These are phyloP conservation scores for Dictyostelium firmibasis DNA, from an alignment of 78 protist species.

Conservation along the genomic window DNA sequence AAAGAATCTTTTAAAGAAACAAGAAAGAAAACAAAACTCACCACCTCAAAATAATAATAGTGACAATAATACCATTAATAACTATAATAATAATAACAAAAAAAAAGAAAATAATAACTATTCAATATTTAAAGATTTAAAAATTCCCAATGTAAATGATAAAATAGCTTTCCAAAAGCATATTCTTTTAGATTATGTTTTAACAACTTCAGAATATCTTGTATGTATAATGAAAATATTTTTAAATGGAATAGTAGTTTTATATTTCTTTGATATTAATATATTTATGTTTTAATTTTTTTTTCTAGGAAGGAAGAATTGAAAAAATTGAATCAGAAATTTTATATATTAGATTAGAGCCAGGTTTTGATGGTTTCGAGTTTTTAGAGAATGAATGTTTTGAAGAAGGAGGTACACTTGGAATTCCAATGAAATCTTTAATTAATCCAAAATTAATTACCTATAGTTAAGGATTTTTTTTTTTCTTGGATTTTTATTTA, in stretches of 20 bases:
- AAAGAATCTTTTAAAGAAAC: neutral
- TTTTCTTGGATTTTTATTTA: neutral
- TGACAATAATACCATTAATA: neutral
- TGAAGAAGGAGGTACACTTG: neutral
- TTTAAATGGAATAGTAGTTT: no score
- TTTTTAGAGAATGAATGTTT: slow-evolving; percentile 8
- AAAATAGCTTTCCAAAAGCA: slow-evolving; percentile 3
- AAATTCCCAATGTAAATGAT: neutral
- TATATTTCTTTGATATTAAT: no score
- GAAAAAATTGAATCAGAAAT: neutral
- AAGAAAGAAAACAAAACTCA: neutral
- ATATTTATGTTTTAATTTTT: neutral
- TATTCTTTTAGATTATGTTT: neutral
- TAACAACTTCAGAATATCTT: neutral
- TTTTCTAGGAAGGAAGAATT: neutral
- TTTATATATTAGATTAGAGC: neutral
- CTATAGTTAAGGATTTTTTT: neutral
- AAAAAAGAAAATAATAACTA: neutral
- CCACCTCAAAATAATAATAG: neutral
- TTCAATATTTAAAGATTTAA: neutral
- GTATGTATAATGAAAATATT: neutral
- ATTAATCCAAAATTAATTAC: slow-evolving; percentile 4
- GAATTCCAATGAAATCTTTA: neutral
- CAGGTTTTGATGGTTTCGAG: neutral
- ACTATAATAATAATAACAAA: neutral